Conservation (phyloP, 179 eudicot species). For the Pouteria campechiana region DNA sequence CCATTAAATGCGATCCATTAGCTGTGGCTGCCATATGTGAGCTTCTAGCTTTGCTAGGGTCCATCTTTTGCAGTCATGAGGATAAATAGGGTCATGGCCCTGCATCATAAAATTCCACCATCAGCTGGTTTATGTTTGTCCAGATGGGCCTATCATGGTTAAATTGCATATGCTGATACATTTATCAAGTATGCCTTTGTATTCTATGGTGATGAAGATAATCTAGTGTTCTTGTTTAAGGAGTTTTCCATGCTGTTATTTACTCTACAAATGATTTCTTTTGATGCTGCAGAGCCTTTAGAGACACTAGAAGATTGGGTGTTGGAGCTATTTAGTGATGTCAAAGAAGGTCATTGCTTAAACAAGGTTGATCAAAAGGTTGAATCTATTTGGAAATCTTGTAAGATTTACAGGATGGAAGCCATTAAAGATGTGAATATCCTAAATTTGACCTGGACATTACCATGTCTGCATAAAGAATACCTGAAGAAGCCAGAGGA, state of each 20-base stretch:
- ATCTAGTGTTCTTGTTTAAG: too few species aligned
- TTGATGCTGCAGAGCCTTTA: conserved; percentile 58
- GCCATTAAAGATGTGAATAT: conserved; percentile 90
- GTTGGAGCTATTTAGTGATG: conserved; percentile 54
- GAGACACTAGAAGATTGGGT: conserved; percentile 89
- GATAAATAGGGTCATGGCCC: too few species aligned
- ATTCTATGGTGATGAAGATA: too few species aligned
- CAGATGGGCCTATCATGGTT: too few species aligned
- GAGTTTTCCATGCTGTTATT: neutral
- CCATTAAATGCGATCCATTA: too few species aligned
- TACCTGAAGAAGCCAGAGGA: conserved; percentile 86
- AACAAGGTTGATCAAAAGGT: conserved; percentile 30
- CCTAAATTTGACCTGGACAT: conserved; percentile 80
- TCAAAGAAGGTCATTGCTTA: conserved; percentile 41
- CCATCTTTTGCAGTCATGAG: too few species aligned
- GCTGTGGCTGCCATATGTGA: too few species aligned
- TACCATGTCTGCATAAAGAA: conserved; percentile 74
- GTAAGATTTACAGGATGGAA: conserved; percentile 80
- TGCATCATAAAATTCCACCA: too few species aligned
- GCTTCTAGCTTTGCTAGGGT: too few species aligned
- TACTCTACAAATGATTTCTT: conserved; percentile 1
- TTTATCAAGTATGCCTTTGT: too few species aligned
- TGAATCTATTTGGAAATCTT: conserved; percentile 67
- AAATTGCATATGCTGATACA: too few species aligned
- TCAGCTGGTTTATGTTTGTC: too few species aligned